Percentiles rank a stretch among this genome's conserved stretches.
Evolutionary conservation across 306 rosid genomes (phyloP).

Genomic region (Dryas drummondii): DNA sequence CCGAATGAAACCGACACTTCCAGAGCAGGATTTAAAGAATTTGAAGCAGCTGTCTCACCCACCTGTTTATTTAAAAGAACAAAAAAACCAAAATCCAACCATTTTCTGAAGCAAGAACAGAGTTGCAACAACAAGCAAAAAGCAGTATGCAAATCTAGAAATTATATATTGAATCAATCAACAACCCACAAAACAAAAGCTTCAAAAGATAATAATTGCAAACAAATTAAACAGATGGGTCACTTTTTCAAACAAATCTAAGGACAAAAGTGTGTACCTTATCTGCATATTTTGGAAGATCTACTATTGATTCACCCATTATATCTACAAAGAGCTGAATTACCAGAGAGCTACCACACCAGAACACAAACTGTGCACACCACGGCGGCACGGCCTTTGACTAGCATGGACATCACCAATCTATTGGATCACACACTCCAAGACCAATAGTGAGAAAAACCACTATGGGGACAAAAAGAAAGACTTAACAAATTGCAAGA

Average conservation of each 20-base stretch:
- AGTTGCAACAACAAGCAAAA: conserved; percentile 7
- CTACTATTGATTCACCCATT: conserved; percentile 62
- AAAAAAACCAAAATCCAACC: not conserved
- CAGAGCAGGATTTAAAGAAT: conserved; percentile 51
- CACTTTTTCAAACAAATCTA: conserved; percentile 21
- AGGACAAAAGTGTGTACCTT: conserved; percentile 54
- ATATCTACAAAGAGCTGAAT: conserved; percentile 22
- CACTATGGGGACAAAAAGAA: conserved; percentile 57
- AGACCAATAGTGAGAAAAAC: conserved; percentile 33
- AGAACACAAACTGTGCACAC: conserved; percentile 12
- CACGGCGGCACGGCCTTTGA: conserved; percentile 17
- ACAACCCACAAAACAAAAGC: conserved; percentile 14
- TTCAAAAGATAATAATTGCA: conserved; percentile 21
- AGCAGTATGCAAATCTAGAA: conserved; percentile 5
- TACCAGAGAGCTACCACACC: conserved; percentile 25
- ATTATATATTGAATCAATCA: conserved; percentile 5
- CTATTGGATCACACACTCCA: conserved; percentile 45
- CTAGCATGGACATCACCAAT: conserved; percentile 30
- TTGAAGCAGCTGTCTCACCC: conserved; percentile 60
- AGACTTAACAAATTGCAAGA: conserved; percentile 6
- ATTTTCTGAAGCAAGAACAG: conserved; percentile 4
- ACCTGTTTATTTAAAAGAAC: conserved; percentile 43
- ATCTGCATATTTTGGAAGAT: conserved; percentile 42
- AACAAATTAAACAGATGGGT: conserved; percentile 8
- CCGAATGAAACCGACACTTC: conserved; percentile 96